These are phyloP conservation scores for Penicillium paxilli DNA, from an alignment of 495 filamentous ascomycete species.

Conservation along the genomic window DNA sequence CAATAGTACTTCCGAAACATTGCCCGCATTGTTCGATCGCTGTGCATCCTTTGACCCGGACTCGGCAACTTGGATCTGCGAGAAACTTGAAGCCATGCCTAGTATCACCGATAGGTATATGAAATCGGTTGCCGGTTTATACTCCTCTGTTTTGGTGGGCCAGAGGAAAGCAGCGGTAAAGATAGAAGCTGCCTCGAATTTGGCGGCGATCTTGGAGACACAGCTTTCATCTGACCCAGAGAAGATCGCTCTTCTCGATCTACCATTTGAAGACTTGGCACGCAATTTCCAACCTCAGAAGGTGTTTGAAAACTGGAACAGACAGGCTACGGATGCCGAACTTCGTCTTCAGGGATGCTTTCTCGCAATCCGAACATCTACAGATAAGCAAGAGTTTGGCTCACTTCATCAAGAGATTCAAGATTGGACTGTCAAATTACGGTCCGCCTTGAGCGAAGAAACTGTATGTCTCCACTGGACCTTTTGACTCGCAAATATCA, in stretches of 20 bases:
- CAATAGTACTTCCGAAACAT: slow-evolving; percentile 10
- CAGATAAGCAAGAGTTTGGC: slow-evolving; percentile 4
- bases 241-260: slow-evolving; percentile 8
- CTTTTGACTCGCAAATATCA: background rate
- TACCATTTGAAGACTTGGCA: slow-evolving; percentile 29
- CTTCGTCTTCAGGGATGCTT: slow-evolving; percentile 55
- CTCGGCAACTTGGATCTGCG: slow-evolving; percentile 40
- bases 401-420: slow-evolving; percentile 22
- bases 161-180: slow-evolving; percentile 30
- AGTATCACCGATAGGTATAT: slow-evolving; percentile 20
- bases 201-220: slow-evolving; percentile 34
- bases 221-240: slow-evolving; percentile 20
- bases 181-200: slow-evolving; percentile 30
- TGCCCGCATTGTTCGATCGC: slow-evolving; percentile 24
- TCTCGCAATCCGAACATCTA: slow-evolving; percentile 53
- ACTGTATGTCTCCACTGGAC: slow-evolving; percentile 31
- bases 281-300: slow-evolving; percentile 22
- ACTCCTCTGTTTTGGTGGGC: slow-evolving; percentile 32
- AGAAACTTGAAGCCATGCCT: slow-evolving; percentile 29
- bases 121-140: slow-evolving; percentile 26
- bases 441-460: slow-evolving; percentile 42
- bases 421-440: slow-evolving; percentile 34
- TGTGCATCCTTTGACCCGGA: slow-evolving; percentile 38
- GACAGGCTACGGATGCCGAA: slow-evolving; percentile 43
- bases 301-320: slow-evolving; percentile 34